Base-by-base conservation (phyloP, 257 asterid genomes). In the Phtheirospermum japonicum region DNA sequence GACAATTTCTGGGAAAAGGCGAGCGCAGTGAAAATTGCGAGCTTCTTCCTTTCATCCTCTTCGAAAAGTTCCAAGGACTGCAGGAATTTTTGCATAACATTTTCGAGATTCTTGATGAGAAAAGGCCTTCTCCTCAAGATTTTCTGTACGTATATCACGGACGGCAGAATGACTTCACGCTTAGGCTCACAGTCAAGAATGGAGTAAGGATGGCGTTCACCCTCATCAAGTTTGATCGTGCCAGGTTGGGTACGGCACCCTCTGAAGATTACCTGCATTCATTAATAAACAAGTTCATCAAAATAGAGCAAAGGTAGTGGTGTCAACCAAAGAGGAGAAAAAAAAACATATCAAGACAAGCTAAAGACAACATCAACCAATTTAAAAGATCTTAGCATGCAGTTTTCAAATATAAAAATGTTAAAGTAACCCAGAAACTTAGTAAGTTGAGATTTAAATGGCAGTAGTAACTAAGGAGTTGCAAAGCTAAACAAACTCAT, bases 241-340 rank as follows among this genome's bases (percentile, higher is more conserved):
- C 97, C 97, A 71, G 99, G 97, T 76, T 93, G 99, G n/a, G 97
- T 89, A 46, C 97, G 99, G 16, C 85, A 83, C 26, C 99, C 99
- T 57, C 85, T 85, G 79, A 93, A 93, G 71, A 82, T 86, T 46
- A 93, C 97, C 99, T 93, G 76, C 5, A 74, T 67, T 60, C 32
- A 72, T 4, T 46, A 48, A 42, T 28, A 48, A 48, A 71, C 56
- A 54, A 55, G 54, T 23, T 66, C 59, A 73, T 39, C 43, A 65
- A 56, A 63, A 43, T 56, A 68, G 49, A 65, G 55, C 32, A 67
- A 16, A 64, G 19, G 52, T 12, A 26, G 39, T 17, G 18, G 39
- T 19, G 48, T 40, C 13, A 9, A 12, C 28, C 28, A 23, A 23
- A 23, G 28, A 12, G 14, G 5, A n/a, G 5, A 6, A 42, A 1